phyloP scores from a whole-genome alignment of 139 green algal genomes.

The Picochlorum costavermella region DNA sequence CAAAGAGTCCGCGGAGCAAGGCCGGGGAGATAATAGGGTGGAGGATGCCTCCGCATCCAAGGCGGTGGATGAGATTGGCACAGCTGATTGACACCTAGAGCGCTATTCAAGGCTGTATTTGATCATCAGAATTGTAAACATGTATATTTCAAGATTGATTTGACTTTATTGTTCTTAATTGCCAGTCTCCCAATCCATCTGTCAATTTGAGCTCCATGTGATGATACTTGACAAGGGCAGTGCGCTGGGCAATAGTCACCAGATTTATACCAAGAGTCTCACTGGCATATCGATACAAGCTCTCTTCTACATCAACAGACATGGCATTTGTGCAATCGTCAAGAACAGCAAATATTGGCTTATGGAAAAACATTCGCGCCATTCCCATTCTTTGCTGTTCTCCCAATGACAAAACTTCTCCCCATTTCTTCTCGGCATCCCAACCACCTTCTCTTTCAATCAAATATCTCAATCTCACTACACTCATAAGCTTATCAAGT shows the following conservation, averaged over 20 bases:
- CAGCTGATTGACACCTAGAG: too few species aligned
- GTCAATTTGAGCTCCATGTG: constrained; percentile 53
- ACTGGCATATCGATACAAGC: constrained; percentile 40
- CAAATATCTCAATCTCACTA: constrained; percentile 53
- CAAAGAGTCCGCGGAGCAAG: background rate
- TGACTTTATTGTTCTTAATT: constrained; percentile 41
- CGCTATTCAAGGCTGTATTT: too few species aligned
- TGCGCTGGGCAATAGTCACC: constrained; percentile 32
- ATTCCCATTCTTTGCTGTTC: constrained; percentile 76
- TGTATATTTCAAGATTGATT: background rate
- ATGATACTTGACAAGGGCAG: constrained; percentile 49
- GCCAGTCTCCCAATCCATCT: constrained; percentile 47
- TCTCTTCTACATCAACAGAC: constrained; percentile 60
- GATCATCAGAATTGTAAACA: too few species aligned
- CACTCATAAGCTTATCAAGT: constrained; percentile 40
- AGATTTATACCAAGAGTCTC: constrained; percentile 17
- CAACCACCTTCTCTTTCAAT: constrained; percentile 59
- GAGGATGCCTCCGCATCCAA: background rate
- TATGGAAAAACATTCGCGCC: constrained; percentile 68
- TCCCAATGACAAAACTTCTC: constrained; percentile 56
- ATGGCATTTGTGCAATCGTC: constrained; percentile 75
- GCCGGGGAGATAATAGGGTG: background rate
- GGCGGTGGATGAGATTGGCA: too few species aligned
- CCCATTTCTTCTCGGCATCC: constrained; percentile 43
- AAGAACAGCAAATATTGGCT: constrained; percentile 50